These are phyloP conservation scores for Letharia columbiana DNA, from an alignment of 495 filamentous ascomycete genomes.

Conservation along the genomic window DNA sequence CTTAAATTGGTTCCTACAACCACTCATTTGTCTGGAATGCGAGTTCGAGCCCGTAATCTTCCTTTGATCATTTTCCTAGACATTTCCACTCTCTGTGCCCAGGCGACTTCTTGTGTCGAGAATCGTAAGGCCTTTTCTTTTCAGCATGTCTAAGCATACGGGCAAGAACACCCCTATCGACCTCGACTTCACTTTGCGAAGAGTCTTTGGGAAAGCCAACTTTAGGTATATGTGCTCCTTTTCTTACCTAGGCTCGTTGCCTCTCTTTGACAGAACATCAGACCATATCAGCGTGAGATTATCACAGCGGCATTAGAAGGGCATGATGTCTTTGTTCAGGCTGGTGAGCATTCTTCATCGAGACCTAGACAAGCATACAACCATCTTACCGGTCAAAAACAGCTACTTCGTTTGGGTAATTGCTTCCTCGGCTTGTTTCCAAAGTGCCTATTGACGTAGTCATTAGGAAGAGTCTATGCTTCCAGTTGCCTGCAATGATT, in stretches of 20 bases:
- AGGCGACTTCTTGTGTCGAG: neutral
- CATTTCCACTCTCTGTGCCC: neutral
- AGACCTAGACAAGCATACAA: too few relatives aligned
- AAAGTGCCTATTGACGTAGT: neutral
- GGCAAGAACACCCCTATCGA: constrained; percentile 36
- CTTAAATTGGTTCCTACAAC: neutral
- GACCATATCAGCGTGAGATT: constrained; percentile 80
- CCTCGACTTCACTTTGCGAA: constrained; percentile 74
- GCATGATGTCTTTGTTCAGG: constrained; percentile 89
- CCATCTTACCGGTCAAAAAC: neutral
- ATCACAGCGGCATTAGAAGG: constrained; percentile 71
- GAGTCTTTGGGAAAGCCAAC: constrained; percentile 66
- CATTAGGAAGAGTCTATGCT: constrained; percentile 71
- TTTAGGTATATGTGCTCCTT: constrained; percentile 52
- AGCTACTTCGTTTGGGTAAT: constrained; percentile 77
- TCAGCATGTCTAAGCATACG: constrained; percentile 10
- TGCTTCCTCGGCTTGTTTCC: too few relatives aligned
- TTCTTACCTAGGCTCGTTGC: neutral
- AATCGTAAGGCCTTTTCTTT: neutral
- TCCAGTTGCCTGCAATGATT: constrained; percentile 83
- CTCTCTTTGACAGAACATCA: constrained; percentile 30
- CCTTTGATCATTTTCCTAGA: neutral
- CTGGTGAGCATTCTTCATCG: constrained; percentile 28
- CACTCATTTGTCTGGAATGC: neutral
- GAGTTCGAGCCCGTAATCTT: neutral